These are phyloP conservation scores for Austroboletus festivus DNA, from an alignment of 768 basidiomycete genomes.

Conservation along the genomic window DNA sequence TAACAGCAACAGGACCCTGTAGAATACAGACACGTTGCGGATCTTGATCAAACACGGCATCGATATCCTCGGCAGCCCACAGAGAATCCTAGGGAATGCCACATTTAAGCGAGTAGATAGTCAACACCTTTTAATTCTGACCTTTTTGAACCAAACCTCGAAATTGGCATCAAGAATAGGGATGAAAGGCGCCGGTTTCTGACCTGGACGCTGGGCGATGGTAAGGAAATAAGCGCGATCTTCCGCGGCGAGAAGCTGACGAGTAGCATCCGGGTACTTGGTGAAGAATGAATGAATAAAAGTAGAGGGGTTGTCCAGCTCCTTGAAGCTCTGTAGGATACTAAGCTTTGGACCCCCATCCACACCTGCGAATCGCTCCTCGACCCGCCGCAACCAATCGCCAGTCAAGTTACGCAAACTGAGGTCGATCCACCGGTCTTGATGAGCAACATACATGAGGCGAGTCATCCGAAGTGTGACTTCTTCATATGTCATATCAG, in stretches of 20 bases:
- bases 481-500: slow-evolving; percentile 99
- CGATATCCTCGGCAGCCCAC: slow-evolving; percentile 97
- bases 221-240: slow-evolving; percentile 95
- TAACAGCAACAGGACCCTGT: slow-evolving; percentile 94
- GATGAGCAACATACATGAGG: slow-evolving; percentile 90
- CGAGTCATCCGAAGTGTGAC: slow-evolving; percentile 87
- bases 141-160: slow-evolving; percentile 99
- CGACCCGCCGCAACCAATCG: slow-evolving; percentile 94
- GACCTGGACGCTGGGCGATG: slow-evolving; percentile 92
- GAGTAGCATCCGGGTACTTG: slow-evolving; percentile 74
- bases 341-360: slow-evolving; percentile 81
- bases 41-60: slow-evolving; percentile 98
- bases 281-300: slow-evolving; percentile 84
- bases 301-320: slow-evolving; percentile 76
- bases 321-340: slow-evolving; percentile 75
- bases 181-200: slow-evolving; percentile 98
- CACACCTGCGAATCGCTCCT: slow-evolving; percentile 92
- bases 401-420: slow-evolving; percentile 91
- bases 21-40: slow-evolving; percentile 97
- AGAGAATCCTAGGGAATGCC: slow-evolving; percentile 71
- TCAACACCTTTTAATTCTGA: slow-evolving; percentile 28
- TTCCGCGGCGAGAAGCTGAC: slow-evolving; percentile 87
- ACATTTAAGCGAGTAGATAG: slow-evolving; percentile 9
- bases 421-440: slow-evolving; percentile 90
- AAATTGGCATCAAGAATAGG: slow-evolving; percentile 91